A percentile compares a stretch with the other conserved stretches of the same genome.
These are phyloP conservation scores for Fagus crenata DNA, from an alignment of 306 rosid genomes.

Conservation along the genomic window DNA sequence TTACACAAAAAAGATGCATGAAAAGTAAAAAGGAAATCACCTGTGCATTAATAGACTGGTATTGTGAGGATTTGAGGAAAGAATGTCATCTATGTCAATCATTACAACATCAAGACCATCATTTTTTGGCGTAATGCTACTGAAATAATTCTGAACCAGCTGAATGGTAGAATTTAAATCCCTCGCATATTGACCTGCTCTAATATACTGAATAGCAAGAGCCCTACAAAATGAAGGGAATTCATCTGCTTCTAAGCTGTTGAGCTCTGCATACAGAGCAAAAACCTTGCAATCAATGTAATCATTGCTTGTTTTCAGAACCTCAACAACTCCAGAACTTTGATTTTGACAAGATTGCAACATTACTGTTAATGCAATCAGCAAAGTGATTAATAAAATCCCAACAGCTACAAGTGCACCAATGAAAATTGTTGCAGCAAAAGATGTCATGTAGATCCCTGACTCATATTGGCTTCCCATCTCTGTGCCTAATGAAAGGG, in stretches of 20 bases:
- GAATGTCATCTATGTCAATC: conserved; percentile 72
- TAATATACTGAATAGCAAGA: conserved; percentile 46
- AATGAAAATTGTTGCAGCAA: conserved; percentile 61
- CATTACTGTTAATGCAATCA: conserved; percentile 65
- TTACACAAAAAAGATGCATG: neutral
- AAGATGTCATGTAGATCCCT: conserved; percentile 77
- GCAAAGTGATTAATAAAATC: conserved; percentile 54
- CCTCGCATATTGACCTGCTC: conserved; percentile 68
- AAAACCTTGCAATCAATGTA: conserved; percentile 56
- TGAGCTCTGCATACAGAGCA: conserved; percentile 60
- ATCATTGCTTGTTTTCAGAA: conserved; percentile 34
- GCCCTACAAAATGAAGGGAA: conserved; percentile 57
- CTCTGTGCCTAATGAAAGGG: conserved; percentile 47
- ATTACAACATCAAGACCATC: conserved; percentile 57
- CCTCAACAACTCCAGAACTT: conserved; percentile 51
- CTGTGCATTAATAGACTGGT: conserved; percentile 28
- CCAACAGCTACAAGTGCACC: conserved; percentile 58
- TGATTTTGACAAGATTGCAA: conserved; percentile 76
- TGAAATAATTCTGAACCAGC: conserved; percentile 55
- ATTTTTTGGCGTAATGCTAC: conserved; percentile 30
- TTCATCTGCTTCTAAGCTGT: conserved; percentile 51
- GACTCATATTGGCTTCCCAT: conserved; percentile 65
- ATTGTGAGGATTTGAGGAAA: conserved; percentile 31
- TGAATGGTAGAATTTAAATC: conserved; percentile 54
- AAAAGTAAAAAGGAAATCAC: conserved; percentile 33